Conservation (phyloP, 495 filamentous ascomycete species). For the Evansstolkia leycettana region DNA sequence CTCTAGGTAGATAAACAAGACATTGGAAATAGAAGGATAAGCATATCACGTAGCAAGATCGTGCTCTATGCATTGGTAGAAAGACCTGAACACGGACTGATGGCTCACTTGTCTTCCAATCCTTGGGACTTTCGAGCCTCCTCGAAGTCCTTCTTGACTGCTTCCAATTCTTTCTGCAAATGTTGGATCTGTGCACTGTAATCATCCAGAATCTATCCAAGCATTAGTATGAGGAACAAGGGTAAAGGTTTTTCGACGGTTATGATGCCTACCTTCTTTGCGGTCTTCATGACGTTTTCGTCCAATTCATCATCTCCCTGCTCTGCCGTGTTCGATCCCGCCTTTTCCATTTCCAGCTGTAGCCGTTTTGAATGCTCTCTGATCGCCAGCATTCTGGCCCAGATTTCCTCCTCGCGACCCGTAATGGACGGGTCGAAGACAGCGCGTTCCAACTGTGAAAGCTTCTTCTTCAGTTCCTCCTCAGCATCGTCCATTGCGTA, state of each 20-base stretch:
- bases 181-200: slow-evolving; percentile 82
- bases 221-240: slow-evolving; percentile 2
- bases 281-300: slow-evolving; percentile 65
- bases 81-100: background rate
- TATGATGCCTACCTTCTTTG: slow-evolving; percentile 57
- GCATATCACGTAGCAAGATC: slow-evolving; percentile 1
- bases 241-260: background rate
- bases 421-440: slow-evolving; percentile 75
- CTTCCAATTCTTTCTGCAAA: slow-evolving; percentile 68
- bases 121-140: slow-evolving; percentile 51
- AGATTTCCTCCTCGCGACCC: slow-evolving; percentile 85
- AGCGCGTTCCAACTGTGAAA: slow-evolving; percentile 57
- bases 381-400: slow-evolving; percentile 83
- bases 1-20: no score
- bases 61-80: no score
- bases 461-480: slow-evolving; percentile 79
- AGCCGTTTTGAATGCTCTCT: slow-evolving; percentile 67
- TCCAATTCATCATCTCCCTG: slow-evolving; percentile 47
- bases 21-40: slow-evolving; percentile 3
- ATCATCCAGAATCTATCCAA: slow-evolving; percentile 66
- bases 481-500: slow-evolving; percentile 88
- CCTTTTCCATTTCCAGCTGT: slow-evolving; percentile 64
- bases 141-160: slow-evolving; percentile 66
- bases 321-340: slow-evolving; percentile 35
- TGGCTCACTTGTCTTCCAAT: slow-evolving; percentile 2